Evolutionary conservation across 139 green algal species (phyloP).

Genomic region (Chlorella ohadii): DNA sequence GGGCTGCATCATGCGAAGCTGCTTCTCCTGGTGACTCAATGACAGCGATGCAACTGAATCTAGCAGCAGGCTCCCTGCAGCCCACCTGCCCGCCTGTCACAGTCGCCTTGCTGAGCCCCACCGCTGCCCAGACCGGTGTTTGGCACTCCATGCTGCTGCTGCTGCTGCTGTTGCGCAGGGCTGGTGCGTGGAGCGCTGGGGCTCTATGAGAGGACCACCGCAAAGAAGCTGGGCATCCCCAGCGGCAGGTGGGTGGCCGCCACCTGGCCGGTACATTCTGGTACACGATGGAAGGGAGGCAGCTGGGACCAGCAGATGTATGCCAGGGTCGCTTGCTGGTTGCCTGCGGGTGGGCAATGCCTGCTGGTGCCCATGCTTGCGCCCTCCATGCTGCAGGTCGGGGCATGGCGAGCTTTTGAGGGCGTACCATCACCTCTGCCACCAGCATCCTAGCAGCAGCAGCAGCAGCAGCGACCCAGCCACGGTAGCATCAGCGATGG

Average conservation of each 20-base stretch:
- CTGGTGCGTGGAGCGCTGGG: slow-evolving; percentile 64
- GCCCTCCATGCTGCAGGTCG: background rate
- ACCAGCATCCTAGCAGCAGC: background rate
- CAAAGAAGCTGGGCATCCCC: slow-evolving; percentile 47
- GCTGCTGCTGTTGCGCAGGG: background rate
- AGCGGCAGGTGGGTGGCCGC: slow-evolving; percentile 4
- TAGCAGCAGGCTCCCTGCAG: background rate
- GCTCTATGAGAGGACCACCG: slow-evolving; percentile 57
- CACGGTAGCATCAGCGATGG: background rate
- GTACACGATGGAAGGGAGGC: background rate
- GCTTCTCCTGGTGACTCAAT: background rate
- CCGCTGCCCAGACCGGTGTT: too few relatives aligned
- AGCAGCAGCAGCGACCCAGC: background rate
- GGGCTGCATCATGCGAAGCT: background rate
- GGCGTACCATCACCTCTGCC: slow-evolving; percentile 36
- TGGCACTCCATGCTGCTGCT: background rate
- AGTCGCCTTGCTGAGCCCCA: background rate
- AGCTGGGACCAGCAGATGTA: background rate
- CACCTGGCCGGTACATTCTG: too few relatives aligned
- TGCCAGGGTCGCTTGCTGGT: too few relatives aligned
- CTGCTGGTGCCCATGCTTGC: too few relatives aligned
- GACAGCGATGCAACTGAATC: background rate
- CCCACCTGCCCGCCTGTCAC: too few relatives aligned
- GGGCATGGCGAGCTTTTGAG: slow-evolving; percentile 24
- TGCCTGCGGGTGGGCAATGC: too few relatives aligned